These are phyloP conservation scores for Alternaria solani DNA, from an alignment of 2,329 filamentous ascomycete genomes.

Conservation along the genomic window DNA sequence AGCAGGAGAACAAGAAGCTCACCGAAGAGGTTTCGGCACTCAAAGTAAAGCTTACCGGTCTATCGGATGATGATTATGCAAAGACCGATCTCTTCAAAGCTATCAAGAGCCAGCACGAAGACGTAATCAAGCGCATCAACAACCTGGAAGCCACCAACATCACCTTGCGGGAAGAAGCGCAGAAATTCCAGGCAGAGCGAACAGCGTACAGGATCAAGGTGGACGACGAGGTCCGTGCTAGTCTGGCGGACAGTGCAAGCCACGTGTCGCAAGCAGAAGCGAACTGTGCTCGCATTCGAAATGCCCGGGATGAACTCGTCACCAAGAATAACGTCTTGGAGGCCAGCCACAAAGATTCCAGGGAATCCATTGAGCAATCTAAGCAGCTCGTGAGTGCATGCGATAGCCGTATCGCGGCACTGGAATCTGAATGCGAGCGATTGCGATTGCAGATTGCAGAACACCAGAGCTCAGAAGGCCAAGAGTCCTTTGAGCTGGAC, in stretches of 20 bases:
- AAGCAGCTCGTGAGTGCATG: slow-evolving; percentile 82
- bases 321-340: slow-evolving; percentile 84
- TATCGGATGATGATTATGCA: slow-evolving; percentile 92
- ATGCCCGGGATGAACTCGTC: slow-evolving; percentile 82
- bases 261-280: slow-evolving; percentile 82
- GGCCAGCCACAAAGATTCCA: slow-evolving; percentile 78
- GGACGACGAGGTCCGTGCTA: slow-evolving; percentile 78
- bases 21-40: slow-evolving; percentile 81
- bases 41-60: slow-evolving; percentile 70
- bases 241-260: slow-evolving; percentile 79
- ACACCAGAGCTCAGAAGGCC: slow-evolving; percentile 31
- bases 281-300: slow-evolving; percentile 85
- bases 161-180: slow-evolving; percentile 82
- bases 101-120: slow-evolving; percentile 88
- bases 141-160: slow-evolving; percentile 88
- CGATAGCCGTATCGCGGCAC: slow-evolving; percentile 78
- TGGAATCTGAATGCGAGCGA: slow-evolving; percentile 84
- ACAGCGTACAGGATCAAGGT: slow-evolving; percentile 82
- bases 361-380: slow-evolving; percentile 72
- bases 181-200: slow-evolving; percentile 84
- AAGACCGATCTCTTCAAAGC: slow-evolving; percentile 93
- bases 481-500: slow-evolving; percentile 58
- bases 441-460: slow-evolving; percentile 66
- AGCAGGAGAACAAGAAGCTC: slow-evolving; percentile 77
- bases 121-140: slow-evolving; percentile 90